A percentile compares a stretch with the other conserved stretches of the same genome.
These are phyloP conservation scores for Verbascum thapsus DNA, from an alignment of 257 asterid genomes.

Conservation along the genomic window DNA sequence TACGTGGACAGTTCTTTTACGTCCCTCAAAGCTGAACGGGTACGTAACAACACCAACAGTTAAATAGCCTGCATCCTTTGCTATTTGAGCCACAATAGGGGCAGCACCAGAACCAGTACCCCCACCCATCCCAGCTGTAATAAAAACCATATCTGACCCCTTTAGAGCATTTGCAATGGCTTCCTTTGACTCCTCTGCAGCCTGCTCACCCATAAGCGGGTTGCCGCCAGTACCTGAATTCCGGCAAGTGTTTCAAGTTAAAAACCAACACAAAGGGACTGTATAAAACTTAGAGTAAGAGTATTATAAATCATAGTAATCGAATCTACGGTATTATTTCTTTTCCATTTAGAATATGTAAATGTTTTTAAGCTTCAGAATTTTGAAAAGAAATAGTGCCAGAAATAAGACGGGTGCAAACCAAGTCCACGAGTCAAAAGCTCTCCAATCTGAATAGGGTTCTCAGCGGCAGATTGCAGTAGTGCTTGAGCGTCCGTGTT, in stretches of 20 bases:
- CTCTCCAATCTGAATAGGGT: constrained; percentile 96
- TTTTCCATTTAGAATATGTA: constrained; percentile 13
- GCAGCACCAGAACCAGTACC: constrained; percentile 99
- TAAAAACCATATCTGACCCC: constrained; percentile 98
- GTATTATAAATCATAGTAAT: constrained; percentile 10
- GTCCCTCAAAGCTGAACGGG: constrained; percentile 98
- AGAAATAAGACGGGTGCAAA: constrained; percentile 35
- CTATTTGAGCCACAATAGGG: constrained; percentile 89
- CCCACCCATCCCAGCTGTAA: constrained; percentile 99
- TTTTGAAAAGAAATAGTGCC: constrained; percentile 13
- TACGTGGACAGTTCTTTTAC: constrained; percentile 88
- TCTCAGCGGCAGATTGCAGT: constrained; percentile 81
- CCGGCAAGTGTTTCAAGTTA: constrained; percentile 18
- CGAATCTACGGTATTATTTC: constrained; percentile 16
- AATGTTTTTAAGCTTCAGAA: constrained; percentile 5
- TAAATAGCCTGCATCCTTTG: constrained; percentile 92
- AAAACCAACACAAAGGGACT: too few species aligned
- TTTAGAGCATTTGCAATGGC: constrained; percentile 79
- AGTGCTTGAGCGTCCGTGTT: constrained; percentile 98
- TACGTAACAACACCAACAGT: constrained; percentile 98
- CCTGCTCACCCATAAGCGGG: constrained; percentile 94
- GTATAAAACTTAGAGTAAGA: background rate
- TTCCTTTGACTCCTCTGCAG: constrained; percentile 98
- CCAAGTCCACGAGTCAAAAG: constrained; percentile 99
- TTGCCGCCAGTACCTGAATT: constrained; percentile 94